Evolutionary conservation across 78 protist genomes (phyloP).

Genomic region (Dictyostelium discoideum): dicty_2.7 NC_007088.5:6718501-6719000

Average conservation of each 20-base stretch:
- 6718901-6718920: too few relatives aligned
- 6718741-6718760: constrained; percentile 48
- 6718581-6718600: constrained; percentile 16
- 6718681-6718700: background rate
- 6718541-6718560: background rate
- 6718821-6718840: constrained; percentile 69
- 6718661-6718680: background rate
- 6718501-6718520: background rate
- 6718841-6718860: constrained; percentile 24
- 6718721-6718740: constrained; percentile 54
- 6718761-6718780: constrained; percentile 75
- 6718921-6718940: too few relatives aligned
- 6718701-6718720: background rate
- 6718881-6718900: too few relatives aligned
- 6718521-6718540: background rate
- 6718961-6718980: background rate
- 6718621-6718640: constrained; percentile 10
- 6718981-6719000: too few relatives aligned
- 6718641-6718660: background rate
- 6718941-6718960: too few relatives aligned
- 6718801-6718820: constrained; percentile 40
- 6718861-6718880: constrained; percentile 66
- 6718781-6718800: constrained; percentile 53
- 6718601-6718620: constrained; percentile 76
- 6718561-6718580: background rate